A percentile compares a stretch with the other conserved stretches of the same genome.
phyloP scores from a whole-genome alignment of 2,329 filamentous ascomycete species.

The Chalaropsis ovoidea region DNA sequence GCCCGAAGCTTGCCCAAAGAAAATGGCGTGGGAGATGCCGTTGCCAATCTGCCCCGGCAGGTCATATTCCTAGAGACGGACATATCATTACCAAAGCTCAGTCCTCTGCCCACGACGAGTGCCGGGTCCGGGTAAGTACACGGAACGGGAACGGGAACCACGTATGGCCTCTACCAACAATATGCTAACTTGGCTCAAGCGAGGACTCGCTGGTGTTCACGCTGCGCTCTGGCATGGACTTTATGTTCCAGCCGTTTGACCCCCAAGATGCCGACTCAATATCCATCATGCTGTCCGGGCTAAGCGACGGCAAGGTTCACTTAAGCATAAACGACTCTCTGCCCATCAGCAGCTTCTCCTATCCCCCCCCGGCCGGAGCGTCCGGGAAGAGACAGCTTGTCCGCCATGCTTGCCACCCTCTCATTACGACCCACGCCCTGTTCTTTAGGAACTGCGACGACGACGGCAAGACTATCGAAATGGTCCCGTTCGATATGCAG shows the following conservation, averaged over 20 bases:
- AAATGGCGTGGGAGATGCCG: conserved; percentile 1
- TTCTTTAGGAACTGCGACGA: conserved; percentile 41
- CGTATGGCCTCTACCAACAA: background rate
- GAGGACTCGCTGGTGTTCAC: conserved; percentile 57
- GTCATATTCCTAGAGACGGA: conserved; percentile 68
- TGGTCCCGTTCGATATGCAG: conserved; percentile 72
- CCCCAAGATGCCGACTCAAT: conserved; percentile 61
- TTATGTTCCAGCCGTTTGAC: conserved; percentile 54
- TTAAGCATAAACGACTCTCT: conserved; percentile 81
- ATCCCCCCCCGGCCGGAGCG: conserved; percentile 35
- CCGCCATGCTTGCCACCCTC: conserved; percentile 60
- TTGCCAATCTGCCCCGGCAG: conserved; percentile 56
- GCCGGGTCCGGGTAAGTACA: conserved; percentile 51
- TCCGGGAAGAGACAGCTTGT: conserved; percentile 34
- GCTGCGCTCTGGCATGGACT: conserved; percentile 57
- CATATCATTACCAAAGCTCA: conserved; percentile 64
- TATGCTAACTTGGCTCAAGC: conserved; percentile 26
- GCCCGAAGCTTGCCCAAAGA: conserved; percentile 23
- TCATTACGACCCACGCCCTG: conserved; percentile 66
- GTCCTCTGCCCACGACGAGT: conserved; percentile 51
- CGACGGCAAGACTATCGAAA: conserved; percentile 39
- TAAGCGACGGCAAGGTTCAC: conserved; percentile 59
- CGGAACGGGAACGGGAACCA: no score
- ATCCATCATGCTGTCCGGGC: conserved; percentile 67
- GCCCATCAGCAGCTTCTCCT: conserved; percentile 57